Evolutionary conservation across 768 basidiomycete species (phyloP), one percentile per base, ranked within the genome.

Genomic region (Stropharia rugosoannulata): DNA sequence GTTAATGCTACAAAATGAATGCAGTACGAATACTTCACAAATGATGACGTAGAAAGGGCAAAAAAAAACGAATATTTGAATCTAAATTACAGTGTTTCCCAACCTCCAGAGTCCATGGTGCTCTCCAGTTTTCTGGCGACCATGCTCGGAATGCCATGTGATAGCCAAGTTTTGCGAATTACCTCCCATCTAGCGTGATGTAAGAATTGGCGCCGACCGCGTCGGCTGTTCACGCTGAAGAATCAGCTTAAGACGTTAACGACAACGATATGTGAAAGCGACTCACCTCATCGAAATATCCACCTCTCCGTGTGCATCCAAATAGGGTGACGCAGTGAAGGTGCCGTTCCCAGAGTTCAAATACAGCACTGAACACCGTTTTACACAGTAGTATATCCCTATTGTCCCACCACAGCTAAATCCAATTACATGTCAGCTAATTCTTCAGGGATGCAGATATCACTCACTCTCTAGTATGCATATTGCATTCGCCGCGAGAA

Each of bases 221-320:
- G 86, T 67, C 95, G 95, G 43, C 65, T 68, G 53, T 22, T 16
- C 29, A 18, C 18, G 10, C 49, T 35, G 12, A 53, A 55, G 55
- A 16, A 19, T 45, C 16, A 50, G 29, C 13, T 32, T 55, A 25
- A 27, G 16, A n/a, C 7, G 22, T 49, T 32, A 40, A 44, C 12
- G 35, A n/a, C 22, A 25, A 50, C 27, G 42, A n/a, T 40, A 44
- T 37, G 36, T n/a, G 47, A n/a, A 27, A 43, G 44, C 8, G 16
- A 66, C 79, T 54, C 62, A 93, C 95, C 93, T 85, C 88, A 96
- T 93, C 2, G 89, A 89, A 11, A 91, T 77, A 68, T 98, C 96
- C 2, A 93, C 82, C 64, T 98, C 97, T 1, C 96, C 97, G 58
- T 98, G 97, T 1, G 83, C 83, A 63, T 99, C 97, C 39, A 98